Base-by-base conservation (phyloP, 2,329 filamentous ascomycete species). In the Fusarium coffeatum region DNA sequence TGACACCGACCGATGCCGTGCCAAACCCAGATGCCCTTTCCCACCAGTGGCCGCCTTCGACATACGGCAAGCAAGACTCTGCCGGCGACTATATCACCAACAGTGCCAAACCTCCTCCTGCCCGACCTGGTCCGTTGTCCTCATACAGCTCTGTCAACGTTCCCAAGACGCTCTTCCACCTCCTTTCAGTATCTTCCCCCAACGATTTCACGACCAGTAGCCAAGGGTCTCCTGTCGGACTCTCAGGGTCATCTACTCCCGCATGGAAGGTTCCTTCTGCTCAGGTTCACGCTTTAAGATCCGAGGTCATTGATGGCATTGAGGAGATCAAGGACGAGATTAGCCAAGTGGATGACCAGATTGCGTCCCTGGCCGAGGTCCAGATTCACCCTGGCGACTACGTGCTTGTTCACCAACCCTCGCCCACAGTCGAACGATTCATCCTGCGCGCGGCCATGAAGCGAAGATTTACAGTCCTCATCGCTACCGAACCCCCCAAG, bases 281-380 rank as follows among this genome's bases (percentile, higher is more conserved):
- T 47, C 85, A 85, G 65, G 79, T 83, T 56, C 87, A 92, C 64
- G 92, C 97, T 68, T 85, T 98, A 62, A 92, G 94, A 65, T 93
- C 93, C 16, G 96, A 98, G 80, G 92, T 98, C 27, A 90, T 98
- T 71, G 93, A 96, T 74, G 96, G 94, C 43, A 98, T 99, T 75
- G 90, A 93, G 75, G 96, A 99, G 79, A 94, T 99, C 64, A 92
- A 97, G 79, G 96, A 99, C 77, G 96, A 99, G 81, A 90, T 99
- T 59, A 91, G 92, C 71, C 92, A 95, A 77, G 94, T 94, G 10
- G 96, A 98, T 77, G 93, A 97, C 76, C 94, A 97, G 80, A 97
- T 99, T 74, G 93, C 95, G 3, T 89, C 90, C 23, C 92, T 94
- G 70, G 93, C 94, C 4, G 91, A 97, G 68, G 93, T 97, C 49